Evolutionary conservation across 768 basidiomycete genomes (phyloP), one percentile per base, ranked within the genome.

Genomic region (Sporobolomyces phaffii): DNA sequence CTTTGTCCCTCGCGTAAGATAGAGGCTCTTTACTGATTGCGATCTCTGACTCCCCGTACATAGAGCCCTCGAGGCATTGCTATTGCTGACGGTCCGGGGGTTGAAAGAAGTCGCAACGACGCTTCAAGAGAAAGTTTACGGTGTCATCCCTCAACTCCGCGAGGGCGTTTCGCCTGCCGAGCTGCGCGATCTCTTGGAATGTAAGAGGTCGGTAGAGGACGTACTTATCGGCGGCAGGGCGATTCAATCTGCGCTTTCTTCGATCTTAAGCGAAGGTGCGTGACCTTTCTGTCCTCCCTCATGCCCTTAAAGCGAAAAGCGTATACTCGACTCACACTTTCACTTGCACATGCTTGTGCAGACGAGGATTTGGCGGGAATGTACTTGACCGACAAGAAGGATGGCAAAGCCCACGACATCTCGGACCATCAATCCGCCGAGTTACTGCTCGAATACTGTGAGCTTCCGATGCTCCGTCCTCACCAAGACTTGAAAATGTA

Each of bases 401-500:
- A 45, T 2, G 62, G 62, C 10, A 17, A 24, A 4, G 5, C 26
- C 22, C 53, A 40, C 9, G 26, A 36, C 1, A 11, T 45, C 10
- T 17, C 20, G 24, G 52, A 70, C 44, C 69, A 70, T 20, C 61
- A 63, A 41, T 34, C 51, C 3, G 69, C 65, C 10, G 69, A 70
- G 33, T 64, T 70, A 0, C 49, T 70, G 7, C 64, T 70, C 40
- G 69, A 70, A 38, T 70, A 66, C 48, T 70, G 68, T 69, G 33
- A 45, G 62, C 22, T 24, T 3, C 13, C 48, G 38, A 28, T 24
- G 11, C 28, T 49, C 20, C 22, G 38, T 33, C 18, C 22, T n/a
- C n/a, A 22, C 17, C 38, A 17, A 9, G 38, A 17, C 38, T 38
- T 38, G 38, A 38, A 9, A 9, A 9, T 9, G 17, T 9, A 38